Base-by-base conservation (phyloP, 2,329 filamentous ascomycete genomes). In the Paraphaeosphaeria sporulosa region DNA sequence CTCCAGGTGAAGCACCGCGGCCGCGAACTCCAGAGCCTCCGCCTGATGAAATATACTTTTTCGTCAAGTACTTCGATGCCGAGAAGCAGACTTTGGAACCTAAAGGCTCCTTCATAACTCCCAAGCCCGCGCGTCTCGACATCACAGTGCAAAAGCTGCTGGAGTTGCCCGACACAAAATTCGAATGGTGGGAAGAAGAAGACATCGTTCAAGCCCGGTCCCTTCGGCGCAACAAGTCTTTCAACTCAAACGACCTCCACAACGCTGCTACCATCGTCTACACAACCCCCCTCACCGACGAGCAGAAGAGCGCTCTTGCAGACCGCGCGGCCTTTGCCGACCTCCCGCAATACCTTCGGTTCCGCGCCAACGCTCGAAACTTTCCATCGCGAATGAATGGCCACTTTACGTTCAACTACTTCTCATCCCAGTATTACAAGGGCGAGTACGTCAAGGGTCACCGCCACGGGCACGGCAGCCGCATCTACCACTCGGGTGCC, bases 341-440 rank as follows among this genome's bases (percentile, higher is more conserved):
- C 21, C 66, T 69, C 0, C 68, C 70, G n/a, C 49, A 79, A 30
- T 85, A 83, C 65, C 76, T 85, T 36, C 77, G 76, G 65, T 80
- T 79, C 43, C 71, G 76, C 23, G 74, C 77, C 7, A 64, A 72
- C 36, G 65, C 69, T 4, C 80, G 81, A 52, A 77, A 79, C 52
- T 82, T 84, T 61, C 82, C 83, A 3, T 72, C 60, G n/a, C 67
- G 64, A 30, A 49, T 76, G 12, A 78, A 59, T 69, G 83, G 83
- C 15, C 77, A 75, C 54, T 83, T 82, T 64, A 86, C 81, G 2
- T 74, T 84, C 57, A 83, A 85, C 63, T 82, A 83, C 55, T 86
- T 87, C 64, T 84, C 82, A 7, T 80, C 80, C 2, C 82, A 87
- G 54, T 86, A 82, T 72, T 88, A 86, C 75, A 81, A 80, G 52